Base-by-base conservation (phyloP, 2,329 filamentous ascomycete genomes). In the Volutella citrinella region DNA sequence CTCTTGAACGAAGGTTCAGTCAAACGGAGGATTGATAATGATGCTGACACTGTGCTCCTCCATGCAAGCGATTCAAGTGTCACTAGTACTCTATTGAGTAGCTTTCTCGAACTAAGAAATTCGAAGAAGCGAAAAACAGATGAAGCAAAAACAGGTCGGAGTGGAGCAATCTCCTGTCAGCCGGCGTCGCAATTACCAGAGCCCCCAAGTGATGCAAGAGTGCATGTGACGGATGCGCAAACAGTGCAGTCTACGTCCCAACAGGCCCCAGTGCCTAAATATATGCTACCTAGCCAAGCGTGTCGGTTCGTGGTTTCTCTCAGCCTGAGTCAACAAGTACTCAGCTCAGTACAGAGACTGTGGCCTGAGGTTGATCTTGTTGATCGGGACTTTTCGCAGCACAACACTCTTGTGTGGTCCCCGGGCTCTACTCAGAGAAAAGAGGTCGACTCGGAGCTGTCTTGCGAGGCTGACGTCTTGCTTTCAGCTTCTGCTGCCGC, bases 401-500 rank as follows among this genome's bases (percentile, higher is more conserved):
- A 65, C 43, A 61, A 65, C 27, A 56, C 51, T 6, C 34, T 56
- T 20, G 22, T 41, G 9, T 65, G 64, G 65, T 34, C 57, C 33
- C 17, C 55, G 43, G 32, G 41, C 4, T 48, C 42, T 5, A 28
- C 32, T 52, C 57, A 29, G 48, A 57, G 16, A 40, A 45, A 17
- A n/a, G 38, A 45, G 25, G 10, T 61, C 4, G 39, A 49, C 5
- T 69, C 66, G 1, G 44, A 61, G 0, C 56, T 74, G 2, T 60
- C 62, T 2, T 61, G 66, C 6, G 84, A 88, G 55, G 82, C 86
- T 4, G 89, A 95, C 49, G 60, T 95, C 4, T 74, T 84, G 2
- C 49, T 90, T 6, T 86, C 86, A 0, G 79, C 86, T 0, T 69
- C 67, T 0, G 78, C 75, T 0, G 88, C 85, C 0, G 63, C 95